A percentile compares a stretch with the other conserved stretches of the same genome.
Conservation (phyloP, 495 filamentous ascomycete genomes). For the Podospora conica region DNA sequence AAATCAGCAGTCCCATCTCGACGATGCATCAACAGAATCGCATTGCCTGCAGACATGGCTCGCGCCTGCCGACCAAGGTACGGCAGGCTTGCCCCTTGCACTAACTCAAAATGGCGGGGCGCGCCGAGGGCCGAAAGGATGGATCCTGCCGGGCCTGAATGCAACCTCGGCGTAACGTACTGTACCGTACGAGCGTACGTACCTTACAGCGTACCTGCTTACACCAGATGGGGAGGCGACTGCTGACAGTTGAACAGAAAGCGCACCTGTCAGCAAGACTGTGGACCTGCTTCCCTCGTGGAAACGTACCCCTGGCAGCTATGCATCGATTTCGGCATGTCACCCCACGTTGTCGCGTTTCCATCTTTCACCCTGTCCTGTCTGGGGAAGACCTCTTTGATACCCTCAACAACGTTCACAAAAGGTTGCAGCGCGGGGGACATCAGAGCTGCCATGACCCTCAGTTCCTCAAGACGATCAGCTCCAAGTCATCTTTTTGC, state of each 20-base stretch:
- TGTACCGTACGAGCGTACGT: no score
- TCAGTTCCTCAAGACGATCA: neutral
- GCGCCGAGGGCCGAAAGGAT: neutral
- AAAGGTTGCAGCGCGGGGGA: neutral
- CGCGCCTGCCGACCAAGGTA: no score
- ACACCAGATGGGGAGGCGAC: no score
- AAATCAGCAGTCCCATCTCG: neutral
- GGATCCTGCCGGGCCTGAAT: neutral
- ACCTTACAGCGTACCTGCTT: no score
- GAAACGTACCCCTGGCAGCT: neutral
- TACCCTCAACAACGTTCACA: neutral
- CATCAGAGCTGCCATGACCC: neutral
- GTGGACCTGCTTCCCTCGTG: neutral
- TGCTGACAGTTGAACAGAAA: neutral
- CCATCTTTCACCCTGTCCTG: neutral
- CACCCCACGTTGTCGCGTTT: neutral
- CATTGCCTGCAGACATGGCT: neutral
- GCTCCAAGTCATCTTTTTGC: neutral
- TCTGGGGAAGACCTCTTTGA: neutral
- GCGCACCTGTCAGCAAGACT: neutral
- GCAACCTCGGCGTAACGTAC: neutral
- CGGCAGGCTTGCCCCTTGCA: neutral
- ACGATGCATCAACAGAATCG: neutral
- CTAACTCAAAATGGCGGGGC: neutral
- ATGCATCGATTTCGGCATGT: neutral